A percentile compares a stretch with the other conserved stretches of the same genome.
Evolutionary conservation across 2,329 filamentous ascomycete genomes (phyloP).

Genomic region (Phoma herbarum): DNA sequence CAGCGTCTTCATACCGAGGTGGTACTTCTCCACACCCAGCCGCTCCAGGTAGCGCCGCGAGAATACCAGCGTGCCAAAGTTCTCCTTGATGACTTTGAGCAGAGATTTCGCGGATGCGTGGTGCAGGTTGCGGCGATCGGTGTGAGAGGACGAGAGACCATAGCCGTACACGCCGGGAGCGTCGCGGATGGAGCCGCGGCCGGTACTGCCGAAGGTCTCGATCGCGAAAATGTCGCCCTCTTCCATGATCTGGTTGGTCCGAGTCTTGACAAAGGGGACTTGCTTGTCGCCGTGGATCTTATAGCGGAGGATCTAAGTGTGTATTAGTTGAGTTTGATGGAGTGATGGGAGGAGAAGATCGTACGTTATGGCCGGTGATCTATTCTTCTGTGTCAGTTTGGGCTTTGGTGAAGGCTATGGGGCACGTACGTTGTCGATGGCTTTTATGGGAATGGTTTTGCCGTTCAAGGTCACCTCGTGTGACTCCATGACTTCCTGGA

Average conservation of each 20-base stretch:
- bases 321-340: not conserved
- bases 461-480: slow-evolving; percentile 85
- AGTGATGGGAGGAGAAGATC: not conserved
- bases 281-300: slow-evolving; percentile 92
- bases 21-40: slow-evolving; percentile 88
- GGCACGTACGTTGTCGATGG: slow-evolving; percentile 70
- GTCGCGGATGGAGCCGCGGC: slow-evolving; percentile 83
- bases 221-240: slow-evolving; percentile 95
- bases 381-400: not conserved
- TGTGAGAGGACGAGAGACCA: slow-evolving; percentile 54
- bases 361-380: slow-evolving; percentile 79
- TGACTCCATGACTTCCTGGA: slow-evolving; percentile 92
- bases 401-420: too few species aligned
- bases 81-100: slow-evolving; percentile 89
- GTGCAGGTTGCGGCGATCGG: slow-evolving; percentile 66
- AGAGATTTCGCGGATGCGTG: slow-evolving; percentile 83
- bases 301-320: slow-evolving; percentile 73
- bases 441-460: slow-evolving; percentile 78
- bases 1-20: slow-evolving; percentile 86
- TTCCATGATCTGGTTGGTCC: slow-evolving; percentile 92
- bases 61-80: slow-evolving; percentile 90
- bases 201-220: slow-evolving; percentile 93
- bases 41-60: slow-evolving; percentile 88
- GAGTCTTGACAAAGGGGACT: slow-evolving; percentile 88
- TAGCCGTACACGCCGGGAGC: slow-evolving; percentile 72